Conservation (phyloP, 345 rosid genomes). For the Syzygium oleosum region DNA sequence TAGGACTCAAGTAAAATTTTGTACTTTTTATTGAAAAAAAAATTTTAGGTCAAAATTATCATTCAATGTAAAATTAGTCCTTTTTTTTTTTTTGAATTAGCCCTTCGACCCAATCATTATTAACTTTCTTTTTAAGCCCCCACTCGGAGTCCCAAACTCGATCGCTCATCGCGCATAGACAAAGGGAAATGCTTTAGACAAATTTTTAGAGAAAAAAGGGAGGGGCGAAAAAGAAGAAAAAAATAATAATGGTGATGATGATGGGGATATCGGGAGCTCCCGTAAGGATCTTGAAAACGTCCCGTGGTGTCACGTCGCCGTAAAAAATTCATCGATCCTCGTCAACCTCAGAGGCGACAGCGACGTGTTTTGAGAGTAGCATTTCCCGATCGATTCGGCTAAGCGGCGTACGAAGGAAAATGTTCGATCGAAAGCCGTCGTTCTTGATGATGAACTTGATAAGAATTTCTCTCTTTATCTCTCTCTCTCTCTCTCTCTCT, state of each 20-base stretch:
- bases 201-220: not conserved
- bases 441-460: not conserved
- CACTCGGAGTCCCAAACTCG: not conserved
- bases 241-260: not conserved
- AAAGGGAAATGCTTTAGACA: not conserved
- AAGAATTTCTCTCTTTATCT: not conserved
- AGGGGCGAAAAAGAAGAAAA: not conserved
- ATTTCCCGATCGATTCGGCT: not conserved
- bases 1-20: too few relatives aligned
- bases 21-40: too few relatives aligned
- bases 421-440: not conserved
- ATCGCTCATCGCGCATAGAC: not conserved
- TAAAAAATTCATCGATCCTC: not conserved
- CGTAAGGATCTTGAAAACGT: not conserved
- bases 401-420: not conserved
- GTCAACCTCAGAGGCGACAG: not conserved
- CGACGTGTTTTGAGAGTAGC: not conserved
- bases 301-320: conserved; percentile 3
- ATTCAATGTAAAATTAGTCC: too few relatives aligned
- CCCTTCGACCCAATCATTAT: not conserved
- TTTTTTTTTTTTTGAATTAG: too few relatives aligned
- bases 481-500: not conserved
- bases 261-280: not conserved
- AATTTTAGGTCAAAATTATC: too few relatives aligned
- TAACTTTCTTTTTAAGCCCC: not conserved